Conservation (phyloP, 1,139 yeast genomes). For the Meyerozyma athensensis region DNA sequence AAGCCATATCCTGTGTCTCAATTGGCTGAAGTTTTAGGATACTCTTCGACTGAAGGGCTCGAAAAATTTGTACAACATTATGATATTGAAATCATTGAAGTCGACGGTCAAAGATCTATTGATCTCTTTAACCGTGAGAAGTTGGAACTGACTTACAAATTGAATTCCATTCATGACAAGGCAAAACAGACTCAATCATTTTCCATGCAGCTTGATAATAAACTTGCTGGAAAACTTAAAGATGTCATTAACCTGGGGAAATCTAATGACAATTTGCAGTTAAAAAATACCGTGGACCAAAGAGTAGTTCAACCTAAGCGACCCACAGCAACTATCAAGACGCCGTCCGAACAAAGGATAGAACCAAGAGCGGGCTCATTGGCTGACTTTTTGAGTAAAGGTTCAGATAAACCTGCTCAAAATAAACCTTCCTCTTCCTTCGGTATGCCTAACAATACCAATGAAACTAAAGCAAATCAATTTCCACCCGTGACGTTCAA, state of each 20-base stretch:
- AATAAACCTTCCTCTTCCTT: constrained; percentile 3
- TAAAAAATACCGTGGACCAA: constrained; percentile 8
- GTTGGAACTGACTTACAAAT: constrained; percentile 38
- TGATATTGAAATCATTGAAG: constrained; percentile 49
- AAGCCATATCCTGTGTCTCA: constrained; percentile 54
- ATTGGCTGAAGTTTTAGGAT: constrained; percentile 55
- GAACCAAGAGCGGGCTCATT: not conserved
- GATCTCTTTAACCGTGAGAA: constrained; percentile 54
- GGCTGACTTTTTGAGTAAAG: not conserved
- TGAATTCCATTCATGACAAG: constrained; percentile 40
- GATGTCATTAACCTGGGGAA: constrained; percentile 37
- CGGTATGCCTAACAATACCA: not conserved
- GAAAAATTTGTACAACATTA: constrained; percentile 58
- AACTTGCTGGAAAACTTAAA: constrained; percentile 33
- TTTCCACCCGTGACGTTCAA: no score
- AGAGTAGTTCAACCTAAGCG: not conserved
- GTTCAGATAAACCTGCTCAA: not conserved
- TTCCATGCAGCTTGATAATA: constrained; percentile 48
- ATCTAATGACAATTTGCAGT: constrained; percentile 23
- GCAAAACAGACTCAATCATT: constrained; percentile 54
- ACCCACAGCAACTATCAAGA: not conserved
- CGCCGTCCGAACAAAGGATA: not conserved
- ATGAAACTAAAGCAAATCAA: no score
- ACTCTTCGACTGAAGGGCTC: constrained; percentile 54
- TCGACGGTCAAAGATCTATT: constrained; percentile 36